These are phyloP conservation scores for Populus tomentosa DNA, from an alignment of 441 rosid species.

Conservation along the genomic window DNA sequence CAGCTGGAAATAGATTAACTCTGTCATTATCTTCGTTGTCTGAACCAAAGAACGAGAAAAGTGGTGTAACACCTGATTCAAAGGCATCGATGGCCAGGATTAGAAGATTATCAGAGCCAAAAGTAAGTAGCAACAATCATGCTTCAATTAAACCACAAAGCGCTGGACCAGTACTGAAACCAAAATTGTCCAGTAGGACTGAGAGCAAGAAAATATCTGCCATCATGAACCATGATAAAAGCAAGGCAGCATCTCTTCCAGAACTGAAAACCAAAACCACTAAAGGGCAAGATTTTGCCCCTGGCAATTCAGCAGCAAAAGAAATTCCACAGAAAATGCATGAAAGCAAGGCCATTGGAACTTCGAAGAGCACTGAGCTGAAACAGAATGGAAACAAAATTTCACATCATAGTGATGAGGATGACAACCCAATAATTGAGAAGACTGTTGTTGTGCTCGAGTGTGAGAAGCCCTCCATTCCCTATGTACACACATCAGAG, in stretches of 20 bases:
- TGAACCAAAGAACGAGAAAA: constrained; percentile 49
- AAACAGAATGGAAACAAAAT: constrained; percentile 32
- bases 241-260: constrained; percentile 81
- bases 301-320: constrained; percentile 36
- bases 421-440: constrained; percentile 67
- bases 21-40: constrained; percentile 69
- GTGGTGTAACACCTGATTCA: constrained; percentile 37
- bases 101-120: constrained; percentile 93
- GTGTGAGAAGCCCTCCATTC: constrained; percentile 48
- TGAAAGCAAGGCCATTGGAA: constrained; percentile 28
- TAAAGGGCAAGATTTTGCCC: constrained; percentile 36
- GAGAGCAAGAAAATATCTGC: constrained; percentile 84
- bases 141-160: constrained; percentile 51
- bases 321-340: constrained; percentile 28
- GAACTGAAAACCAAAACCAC: constrained; percentile 66
- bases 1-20: constrained; percentile 54
- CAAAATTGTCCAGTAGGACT: constrained; percentile 41
- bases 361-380: constrained; percentile 32
- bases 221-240: constrained; percentile 74
- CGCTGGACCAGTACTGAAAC: constrained; percentile 34
- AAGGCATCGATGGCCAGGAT: constrained; percentile 65
- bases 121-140: constrained; percentile 34
- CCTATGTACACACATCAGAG: constrained; percentile 30
- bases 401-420: constrained; percentile 40
- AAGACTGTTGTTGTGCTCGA: constrained; percentile 67